These are phyloP conservation scores for Umbellularia californica DNA, from an alignment of 164 flowering plant genomes.

Conservation along the genomic window DNA sequence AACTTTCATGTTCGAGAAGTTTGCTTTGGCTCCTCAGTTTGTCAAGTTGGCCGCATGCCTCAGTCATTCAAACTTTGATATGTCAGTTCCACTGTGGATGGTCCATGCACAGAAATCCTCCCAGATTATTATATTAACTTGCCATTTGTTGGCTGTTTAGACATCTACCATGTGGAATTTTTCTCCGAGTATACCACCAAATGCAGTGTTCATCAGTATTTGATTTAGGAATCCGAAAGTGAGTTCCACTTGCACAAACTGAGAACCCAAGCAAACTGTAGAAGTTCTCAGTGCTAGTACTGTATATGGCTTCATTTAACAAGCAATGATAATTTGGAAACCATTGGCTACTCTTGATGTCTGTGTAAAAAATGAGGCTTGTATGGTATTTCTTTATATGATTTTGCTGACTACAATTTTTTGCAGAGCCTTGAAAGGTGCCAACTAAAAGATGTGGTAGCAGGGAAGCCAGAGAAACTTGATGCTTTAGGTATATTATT, in stretches of 20 bases:
- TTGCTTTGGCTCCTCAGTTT: not conserved
- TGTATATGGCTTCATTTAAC: not conserved
- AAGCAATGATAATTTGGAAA: not conserved
- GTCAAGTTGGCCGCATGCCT: not conserved
- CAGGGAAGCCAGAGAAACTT: slow-evolving; percentile 82
- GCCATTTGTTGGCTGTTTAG: not conserved
- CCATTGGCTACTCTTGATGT: not conserved
- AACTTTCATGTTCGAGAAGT: not conserved
- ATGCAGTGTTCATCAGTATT: not conserved
- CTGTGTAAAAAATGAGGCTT: not conserved
- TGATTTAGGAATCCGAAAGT: not conserved
- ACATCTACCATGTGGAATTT: not conserved
- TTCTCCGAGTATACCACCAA: not conserved
- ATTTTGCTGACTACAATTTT: not conserved
- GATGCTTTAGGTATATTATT: slow-evolving; percentile 59
- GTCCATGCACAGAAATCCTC: not conserved
- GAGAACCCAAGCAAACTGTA: not conserved
- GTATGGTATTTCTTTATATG: not conserved
- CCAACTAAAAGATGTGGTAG: slow-evolving; percentile 39
- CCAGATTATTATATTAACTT: not conserved
- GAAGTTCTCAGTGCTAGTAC: not conserved
- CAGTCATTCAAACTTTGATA: not conserved
- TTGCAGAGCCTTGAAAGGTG: slow-evolving; percentile 66
- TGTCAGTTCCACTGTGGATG: not conserved
- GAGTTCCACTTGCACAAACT: not conserved